Base-by-base conservation (phyloP, 2,329 filamentous ascomycete species). In the Zymoseptoria ardabiliae region DNA sequence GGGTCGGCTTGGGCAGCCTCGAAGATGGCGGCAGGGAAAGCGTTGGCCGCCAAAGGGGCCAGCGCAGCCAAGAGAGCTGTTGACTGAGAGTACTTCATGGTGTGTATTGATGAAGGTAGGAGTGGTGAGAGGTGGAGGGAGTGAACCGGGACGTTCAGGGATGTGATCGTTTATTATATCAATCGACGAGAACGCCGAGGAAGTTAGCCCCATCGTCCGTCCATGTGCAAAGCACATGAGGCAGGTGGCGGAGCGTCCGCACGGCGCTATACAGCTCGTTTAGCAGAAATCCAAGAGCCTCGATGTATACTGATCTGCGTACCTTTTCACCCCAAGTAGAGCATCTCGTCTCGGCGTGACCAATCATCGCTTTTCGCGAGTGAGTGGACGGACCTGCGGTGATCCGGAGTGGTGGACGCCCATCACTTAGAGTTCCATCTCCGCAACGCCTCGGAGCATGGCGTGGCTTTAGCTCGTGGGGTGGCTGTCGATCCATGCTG, bases 31-130 rank as follows among this genome's bases (percentile, higher is more conserved):
- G 53, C 53, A 2, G 57, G 57, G 53, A 59, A 59, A 17, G 57
- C 57, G 35, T 45, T 45, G 21, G 57, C 30, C n/a, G 25, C 53
- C 22, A 53, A 20, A 9, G 54, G 51, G 9, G 58, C 60, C 13
- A 60, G 13, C 28, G 51, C 51, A 28, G 61, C 54, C 17, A 62
- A 11, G 28, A 65, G 58, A 48, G 57, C 60, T n/a, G 58, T 35
- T 13, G 61, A 50, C 28, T 61, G 56, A 10, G 60, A 52, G 55
- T 61, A 56, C 50, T 62, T 65, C 63, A 65, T 65, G 58, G 28
- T 55, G 62, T 28, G 25, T 28, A 48, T 17, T 45, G 35, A 17
- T 17, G 35, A 17, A 45, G 10, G 35, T n/a, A 7, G 17, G 11
- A 17, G 35, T 45, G 5, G 11, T 17, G 35, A 3, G 6, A 13